These are phyloP conservation scores for Psilocybe mexicana DNA, from an alignment of 1,284 basidiomycete species.

Conservation along the genomic window DNA sequence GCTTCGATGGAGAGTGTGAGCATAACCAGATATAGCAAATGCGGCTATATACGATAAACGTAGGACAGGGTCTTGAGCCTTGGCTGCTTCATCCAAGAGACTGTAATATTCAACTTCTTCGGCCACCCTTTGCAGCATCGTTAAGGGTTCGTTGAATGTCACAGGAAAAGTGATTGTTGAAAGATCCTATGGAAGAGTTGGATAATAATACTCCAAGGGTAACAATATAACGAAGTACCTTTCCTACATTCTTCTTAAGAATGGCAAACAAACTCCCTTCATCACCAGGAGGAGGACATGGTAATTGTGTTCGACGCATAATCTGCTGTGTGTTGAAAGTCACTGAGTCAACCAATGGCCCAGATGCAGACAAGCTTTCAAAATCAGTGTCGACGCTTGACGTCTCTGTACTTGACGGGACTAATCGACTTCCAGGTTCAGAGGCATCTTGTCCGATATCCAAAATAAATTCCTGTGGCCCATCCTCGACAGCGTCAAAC, in stretches of 20 bases:
- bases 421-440: slow-evolving; percentile 43
- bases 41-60: slow-evolving; percentile 80
- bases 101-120: slow-evolving; percentile 85
- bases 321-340: slow-evolving; percentile 33
- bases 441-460: slow-evolving; percentile 45
- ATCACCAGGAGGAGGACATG: slow-evolving; percentile 67
- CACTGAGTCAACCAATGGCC: slow-evolving; percentile 11
- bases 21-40: slow-evolving; percentile 83
- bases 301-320: slow-evolving; percentile 63
- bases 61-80: slow-evolving; percentile 62
- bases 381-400: slow-evolving; percentile 51
- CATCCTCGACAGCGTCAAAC: slow-evolving; percentile 69
- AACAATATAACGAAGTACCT: slow-evolving; percentile 46
- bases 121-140: slow-evolving; percentile 75
- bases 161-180: slow-evolving; percentile 84
- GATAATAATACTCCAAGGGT: not conserved
- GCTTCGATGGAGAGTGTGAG: slow-evolving; percentile 77
- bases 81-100: slow-evolving; percentile 68
- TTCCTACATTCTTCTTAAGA: slow-evolving; percentile 91
- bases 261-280: slow-evolving; percentile 88
- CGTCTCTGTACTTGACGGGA: slow-evolving; percentile 42
- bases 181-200: slow-evolving; percentile 59
- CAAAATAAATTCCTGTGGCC: slow-evolving; percentile 70
- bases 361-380: slow-evolving; percentile 27
- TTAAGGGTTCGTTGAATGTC: slow-evolving; percentile 87